A percentile compares a stretch with the other conserved stretches of the same genome.
phyloP scores from a whole-genome alignment of 2,329 filamentous ascomycete species.

The Penicillium janthinellum region DNA sequence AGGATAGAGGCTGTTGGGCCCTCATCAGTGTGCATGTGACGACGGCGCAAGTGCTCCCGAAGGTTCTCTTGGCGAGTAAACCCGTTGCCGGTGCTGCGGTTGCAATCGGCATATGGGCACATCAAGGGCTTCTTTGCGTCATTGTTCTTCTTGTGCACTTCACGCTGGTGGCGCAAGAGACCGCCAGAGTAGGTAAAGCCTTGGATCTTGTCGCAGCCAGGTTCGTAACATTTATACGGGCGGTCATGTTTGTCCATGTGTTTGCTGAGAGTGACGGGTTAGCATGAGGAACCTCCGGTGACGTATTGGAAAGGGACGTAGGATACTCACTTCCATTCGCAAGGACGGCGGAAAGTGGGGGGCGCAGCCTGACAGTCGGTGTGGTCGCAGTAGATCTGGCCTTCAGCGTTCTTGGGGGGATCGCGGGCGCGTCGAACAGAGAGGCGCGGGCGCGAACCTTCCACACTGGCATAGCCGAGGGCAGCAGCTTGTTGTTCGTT shows the following conservation, averaged over 20 bases:
- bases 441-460: constrained; percentile 42
- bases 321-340: constrained; percentile 85
- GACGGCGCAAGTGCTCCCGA: constrained; percentile 86
- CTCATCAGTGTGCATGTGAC: constrained; percentile 64
- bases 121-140: constrained; percentile 84
- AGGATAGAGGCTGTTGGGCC: constrained; percentile 26
- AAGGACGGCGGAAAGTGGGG: constrained; percentile 74
- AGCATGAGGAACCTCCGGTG: constrained; percentile 13
- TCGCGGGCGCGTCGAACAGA: constrained; percentile 50
- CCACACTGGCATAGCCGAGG: constrained; percentile 29
- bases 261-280: constrained; percentile 61
- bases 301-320: constrained; percentile 25
- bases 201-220: constrained; percentile 86
- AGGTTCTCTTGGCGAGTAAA: constrained; percentile 94
- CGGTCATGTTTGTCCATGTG: constrained; percentile 98
- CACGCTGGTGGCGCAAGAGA: constrained; percentile 83
- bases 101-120: constrained; percentile 85
- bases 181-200: constrained; percentile 96
- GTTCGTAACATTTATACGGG: constrained; percentile 80
- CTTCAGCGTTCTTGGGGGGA: constrained; percentile 65
- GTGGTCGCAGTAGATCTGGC: constrained; percentile 76
- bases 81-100: constrained; percentile 81
- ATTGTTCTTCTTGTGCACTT: constrained; percentile 88
- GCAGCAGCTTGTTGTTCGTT: constrained; percentile 35
- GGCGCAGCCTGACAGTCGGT: constrained; percentile 67